phyloP scores from a whole-genome alignment of 352 stramenopile species.

The Hyaloperonospora arabidopsidis region DNA sequence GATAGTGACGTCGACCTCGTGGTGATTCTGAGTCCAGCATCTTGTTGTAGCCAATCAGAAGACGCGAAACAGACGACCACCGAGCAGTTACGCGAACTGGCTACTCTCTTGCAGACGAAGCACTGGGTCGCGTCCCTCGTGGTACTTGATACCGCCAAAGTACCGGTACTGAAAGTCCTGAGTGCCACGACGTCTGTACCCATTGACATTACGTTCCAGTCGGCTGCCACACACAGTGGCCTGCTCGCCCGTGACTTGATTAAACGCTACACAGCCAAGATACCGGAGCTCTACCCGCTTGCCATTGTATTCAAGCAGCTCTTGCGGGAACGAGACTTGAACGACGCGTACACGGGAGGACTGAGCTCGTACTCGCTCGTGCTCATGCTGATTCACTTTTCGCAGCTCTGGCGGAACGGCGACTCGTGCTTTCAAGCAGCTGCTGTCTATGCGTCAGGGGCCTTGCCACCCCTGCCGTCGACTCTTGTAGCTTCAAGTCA shows the following conservation, averaged over 20 bases:
- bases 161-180: constrained; percentile 77
- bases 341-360: constrained; percentile 87
- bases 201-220: constrained; percentile 84
- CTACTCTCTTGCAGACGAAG: constrained; percentile 47
- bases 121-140: constrained; percentile 78
- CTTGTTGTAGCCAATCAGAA: too few species aligned
- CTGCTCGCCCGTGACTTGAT: constrained; percentile 79
- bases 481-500: constrained; percentile 23
- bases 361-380: constrained; percentile 90
- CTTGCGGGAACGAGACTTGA: constrained; percentile 81
- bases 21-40: constrained; percentile 29
- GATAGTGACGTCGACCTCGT: constrained; percentile 84
- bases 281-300: constrained; percentile 84
- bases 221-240: constrained; percentile 69
- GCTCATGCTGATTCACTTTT: constrained; percentile 88
- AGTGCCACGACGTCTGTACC: constrained; percentile 68
- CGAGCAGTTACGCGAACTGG: constrained; percentile 51
- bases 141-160: constrained; percentile 74
- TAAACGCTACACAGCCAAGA: constrained; percentile 69
- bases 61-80: constrained; percentile 32
- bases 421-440: constrained; percentile 44
- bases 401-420: constrained; percentile 58
- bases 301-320: constrained; percentile 88
- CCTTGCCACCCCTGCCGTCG: constrained; percentile 31
- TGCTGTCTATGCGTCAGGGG: constrained; percentile 59